Percentiles rank a stretch among this genome's conserved stretches.
These are phyloP conservation scores for Colletotrichum phormii DNA, from an alignment of 2,329 filamentous ascomycete genomes.

Conservation along the genomic window DNA sequence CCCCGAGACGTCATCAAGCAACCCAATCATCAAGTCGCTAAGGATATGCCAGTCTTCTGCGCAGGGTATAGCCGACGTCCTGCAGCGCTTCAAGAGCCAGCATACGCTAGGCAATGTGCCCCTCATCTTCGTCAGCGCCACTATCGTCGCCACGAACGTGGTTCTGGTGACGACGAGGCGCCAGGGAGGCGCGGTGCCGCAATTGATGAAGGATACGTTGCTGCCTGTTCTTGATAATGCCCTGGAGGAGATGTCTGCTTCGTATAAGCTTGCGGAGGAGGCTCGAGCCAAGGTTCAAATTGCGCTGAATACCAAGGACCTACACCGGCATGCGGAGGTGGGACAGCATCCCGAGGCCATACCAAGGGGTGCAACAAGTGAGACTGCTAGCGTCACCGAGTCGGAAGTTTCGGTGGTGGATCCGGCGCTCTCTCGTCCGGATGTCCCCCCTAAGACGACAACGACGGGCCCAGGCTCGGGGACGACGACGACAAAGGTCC, in stretches of 20 bases:
- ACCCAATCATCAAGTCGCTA: conserved; percentile 5
- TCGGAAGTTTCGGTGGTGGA: background rate
- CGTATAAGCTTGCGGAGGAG: conserved; percentile 17
- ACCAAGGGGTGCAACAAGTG: background rate
- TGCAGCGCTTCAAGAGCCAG: conserved; percentile 11
- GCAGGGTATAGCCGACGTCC: background rate
- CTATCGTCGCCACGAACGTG: conserved; percentile 11
- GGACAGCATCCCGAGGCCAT: background rate
- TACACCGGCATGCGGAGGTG: background rate
- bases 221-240: background rate
- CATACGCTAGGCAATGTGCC: conserved; percentile 17
- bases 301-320: background rate
- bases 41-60: conserved; percentile 4
- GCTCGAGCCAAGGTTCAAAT: conserved; percentile 2
- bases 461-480: background rate
- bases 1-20: background rate
- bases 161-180: conserved; percentile 14
- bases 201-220: background rate
- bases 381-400: background rate
- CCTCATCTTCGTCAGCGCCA: conserved; percentile 4
- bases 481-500: background rate
- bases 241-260: conserved; percentile 5
- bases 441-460: background rate
- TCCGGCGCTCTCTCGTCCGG: background rate
- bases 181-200: background rate